phyloP scores from a whole-genome alignment of 225 moss, liverwort and hornwort species.

The Marchantia paleacea region DNA sequence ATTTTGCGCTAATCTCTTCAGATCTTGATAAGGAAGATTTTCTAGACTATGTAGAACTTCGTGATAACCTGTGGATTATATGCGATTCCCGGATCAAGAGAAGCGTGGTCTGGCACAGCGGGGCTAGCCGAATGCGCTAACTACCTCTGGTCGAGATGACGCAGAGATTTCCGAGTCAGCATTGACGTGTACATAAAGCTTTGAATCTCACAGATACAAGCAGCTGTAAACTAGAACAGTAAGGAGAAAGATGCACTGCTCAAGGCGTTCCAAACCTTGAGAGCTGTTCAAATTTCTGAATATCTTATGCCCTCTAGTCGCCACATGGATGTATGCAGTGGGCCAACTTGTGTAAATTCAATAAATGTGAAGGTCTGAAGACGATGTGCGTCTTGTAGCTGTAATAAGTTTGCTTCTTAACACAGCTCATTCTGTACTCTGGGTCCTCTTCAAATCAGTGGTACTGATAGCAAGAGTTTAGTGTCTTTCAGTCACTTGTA shows the following conservation, averaged over 20 bases:
- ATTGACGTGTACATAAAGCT: conserved; percentile 20
- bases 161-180: neutral
- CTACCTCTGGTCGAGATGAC: neutral
- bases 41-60: neutral
- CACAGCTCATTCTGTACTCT: too few species aligned
- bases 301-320: too few species aligned
- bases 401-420: too few species aligned
- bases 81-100: neutral
- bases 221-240: neutral
- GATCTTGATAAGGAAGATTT: neutral
- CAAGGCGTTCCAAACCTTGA: too few species aligned
- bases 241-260: neutral
- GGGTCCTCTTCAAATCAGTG: too few species aligned
- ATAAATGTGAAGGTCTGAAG: too few species aligned
- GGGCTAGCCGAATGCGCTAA: neutral
- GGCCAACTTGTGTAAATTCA: too few species aligned
- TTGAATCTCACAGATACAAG: neutral
- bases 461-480: too few species aligned
- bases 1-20: neutral
- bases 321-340: too few species aligned
- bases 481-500: too few species aligned
- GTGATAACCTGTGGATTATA: neutral
- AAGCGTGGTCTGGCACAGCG: neutral
- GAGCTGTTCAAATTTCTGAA: too few species aligned
- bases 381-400: too few species aligned